Evolutionary conservation across 1,284 basidiomycete genomes (phyloP), one percentile per base, ranked within the genome.

Genomic region (Dichomitus squalens): DNA sequence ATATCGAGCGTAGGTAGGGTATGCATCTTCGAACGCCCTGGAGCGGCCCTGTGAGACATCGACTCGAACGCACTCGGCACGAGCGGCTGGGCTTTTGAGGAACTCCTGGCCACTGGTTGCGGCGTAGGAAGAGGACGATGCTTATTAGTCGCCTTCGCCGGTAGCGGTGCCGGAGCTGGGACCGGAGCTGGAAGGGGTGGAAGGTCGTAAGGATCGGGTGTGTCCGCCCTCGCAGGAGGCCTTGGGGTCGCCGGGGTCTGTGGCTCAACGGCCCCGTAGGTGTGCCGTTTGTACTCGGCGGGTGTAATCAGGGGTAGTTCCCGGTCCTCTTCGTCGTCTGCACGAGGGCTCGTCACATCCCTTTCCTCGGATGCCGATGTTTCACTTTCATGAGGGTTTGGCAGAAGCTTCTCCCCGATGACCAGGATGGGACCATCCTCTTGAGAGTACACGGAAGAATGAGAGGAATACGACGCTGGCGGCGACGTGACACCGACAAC

Each of bases 381-480:
- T 16, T 47, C 31, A 11, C 44, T 34, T 18, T 8, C 18, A 20
- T 57, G 54, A 9, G 54, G 57, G 14, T 49, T 52, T 8, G 57
- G 54, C 2, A 59, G 52, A n/a, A 54, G 50, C 41, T 49, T 59
- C 36, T 59, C 49, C 23, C 49, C 53, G 5, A 39, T 38, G 49
- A 39, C 16, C 34, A 38, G 23, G 23, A 39, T 39, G 47, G 44
- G 11, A 47, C 20, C 18, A 47, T 35, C 31, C 48, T 41, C 39
- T 35, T 27, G 11, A 36, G 25, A 21, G 40, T 47, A 21, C 11
- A 27, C 14, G 1, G 25, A 29, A 16, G 25, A 25, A 7, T 29
- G 14, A 25, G 11, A 20, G 6, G 20, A 12, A 11, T 9, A 14
- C 3, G 41, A 43, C 16, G 23, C 43, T 31, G 27, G 29, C 23